Base-by-base conservation (phyloP, 2,329 filamentous ascomycete genomes). In the Pyrenophora seminiperda region DNA sequence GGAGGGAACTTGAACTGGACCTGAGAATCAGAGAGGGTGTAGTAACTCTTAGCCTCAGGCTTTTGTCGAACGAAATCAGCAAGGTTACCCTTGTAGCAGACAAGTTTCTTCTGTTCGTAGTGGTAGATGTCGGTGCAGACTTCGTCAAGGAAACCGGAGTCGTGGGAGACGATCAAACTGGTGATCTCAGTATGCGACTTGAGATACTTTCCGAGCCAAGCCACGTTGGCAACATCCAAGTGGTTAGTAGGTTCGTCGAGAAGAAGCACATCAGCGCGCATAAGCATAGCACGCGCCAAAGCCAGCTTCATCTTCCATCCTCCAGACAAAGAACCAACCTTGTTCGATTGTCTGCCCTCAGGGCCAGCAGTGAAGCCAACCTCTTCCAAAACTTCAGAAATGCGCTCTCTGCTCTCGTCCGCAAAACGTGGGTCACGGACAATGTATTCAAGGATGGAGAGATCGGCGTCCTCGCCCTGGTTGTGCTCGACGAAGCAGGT, bases 281-380 rank as follows among this genome's bases (percentile, higher is more conserved):
- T 90, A 67, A 99, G 83, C 92, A 99, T 97, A 58, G 94, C 94
- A 67, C 94, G 86, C 43, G 94, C 94, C 74, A 99, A 78, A 60
- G 94, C 94, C 54, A 99, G 80, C 85, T 99, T 99, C 94, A 99
- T 99, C 84, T 97, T 97, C 94, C 94, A 99, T 72, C 94, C 94
- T 77, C 94, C 94, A 34, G 94, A 97, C 29, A 99, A 78, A 15
- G 93, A 97, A 63, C 94, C 94, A 51, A 99, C 94, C 65, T 88
- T 90, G 72, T 97, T 86, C 5, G 87, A 83, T 75, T 97, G 94
- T 53, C 91, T 86, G 52, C 93, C 94, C 61, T 94, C 89, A 0
- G 91, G 91, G 2, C 93, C 93, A 54, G 89, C 77, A 17, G 90
- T 95, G 77, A 99, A 99, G 34, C 95, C 95, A 66, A 99, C 94